These are phyloP conservation scores for Smallanthus sonchifolius DNA, from an alignment of 129 eudicot genomes.

Conservation along the genomic window DNA sequence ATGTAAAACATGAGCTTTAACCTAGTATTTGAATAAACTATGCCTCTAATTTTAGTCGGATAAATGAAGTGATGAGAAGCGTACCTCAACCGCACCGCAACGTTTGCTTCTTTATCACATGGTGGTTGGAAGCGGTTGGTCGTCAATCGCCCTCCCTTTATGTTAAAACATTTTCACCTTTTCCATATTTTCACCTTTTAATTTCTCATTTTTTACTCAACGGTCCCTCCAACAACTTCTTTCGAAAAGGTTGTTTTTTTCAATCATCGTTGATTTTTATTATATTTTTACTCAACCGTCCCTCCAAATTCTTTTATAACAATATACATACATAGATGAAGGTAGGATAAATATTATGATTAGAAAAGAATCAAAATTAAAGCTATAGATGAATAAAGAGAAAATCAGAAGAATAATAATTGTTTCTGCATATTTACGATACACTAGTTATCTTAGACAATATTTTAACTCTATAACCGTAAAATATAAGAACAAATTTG, in stretches of 20 bases:
- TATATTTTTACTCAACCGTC: neutral
- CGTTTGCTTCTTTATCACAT: slow-evolving; percentile 37
- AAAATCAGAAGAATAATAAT: too few species aligned
- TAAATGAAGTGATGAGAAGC: slow-evolving; percentile 13
- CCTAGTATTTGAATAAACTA: neutral
- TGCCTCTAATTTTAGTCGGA: neutral
- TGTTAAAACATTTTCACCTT: slow-evolving; percentile 2
- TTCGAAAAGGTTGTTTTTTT: neutral
- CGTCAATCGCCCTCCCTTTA: slow-evolving; percentile 19
- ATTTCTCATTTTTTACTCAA: neutral
- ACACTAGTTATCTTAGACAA: too few species aligned
- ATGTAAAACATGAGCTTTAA: too few species aligned
- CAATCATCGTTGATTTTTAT: neutral
- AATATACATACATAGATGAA: too few species aligned
- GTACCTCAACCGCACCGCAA: slow-evolving; percentile 39
- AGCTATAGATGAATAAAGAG: too few species aligned
- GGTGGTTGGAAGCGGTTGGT: slow-evolving; percentile 34
- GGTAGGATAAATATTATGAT: too few species aligned
- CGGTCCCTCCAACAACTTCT: neutral
- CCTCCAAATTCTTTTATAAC: too few species aligned
- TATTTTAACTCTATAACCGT: too few species aligned
- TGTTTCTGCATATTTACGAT: too few species aligned
- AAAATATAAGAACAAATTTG: too few species aligned
- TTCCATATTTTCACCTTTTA: neutral
- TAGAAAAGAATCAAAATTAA: too few species aligned